phyloP scores from a whole-genome alignment of 2,329 filamentous ascomycete species.

The Hirsutella rhossiliensis region DNA sequence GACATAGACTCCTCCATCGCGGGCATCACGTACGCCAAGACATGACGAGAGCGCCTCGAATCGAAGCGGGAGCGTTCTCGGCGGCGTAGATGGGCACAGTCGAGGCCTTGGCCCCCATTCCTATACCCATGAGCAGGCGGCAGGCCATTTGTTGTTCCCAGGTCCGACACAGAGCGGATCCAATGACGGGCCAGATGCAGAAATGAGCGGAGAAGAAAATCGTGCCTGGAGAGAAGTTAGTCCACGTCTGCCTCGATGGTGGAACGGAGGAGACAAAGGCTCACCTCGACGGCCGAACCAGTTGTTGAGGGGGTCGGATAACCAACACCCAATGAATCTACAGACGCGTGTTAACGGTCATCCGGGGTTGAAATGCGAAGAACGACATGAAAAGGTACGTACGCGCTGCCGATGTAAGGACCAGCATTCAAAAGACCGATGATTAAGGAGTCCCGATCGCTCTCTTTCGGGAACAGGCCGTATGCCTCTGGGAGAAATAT shows the following conservation, averaged over 20 bases:
- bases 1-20: too few species aligned
- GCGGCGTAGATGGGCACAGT: conserved; percentile 64
- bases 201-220: conserved; percentile 69
- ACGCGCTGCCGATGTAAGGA: conserved; percentile 34
- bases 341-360: not conserved
- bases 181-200: conserved; percentile 51
- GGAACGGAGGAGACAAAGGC: too few species aligned
- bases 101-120: conserved; percentile 54
- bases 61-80: conserved; percentile 55
- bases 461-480: conserved; percentile 19
- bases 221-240: conserved; percentile 27
- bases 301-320: conserved; percentile 49
- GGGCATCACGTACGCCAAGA: conserved; percentile 42
- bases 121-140: conserved; percentile 57
- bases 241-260: too few species aligned
- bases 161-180: conserved; percentile 49
- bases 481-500: conserved; percentile 42
- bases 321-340: conserved; percentile 43
- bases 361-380: too few species aligned
- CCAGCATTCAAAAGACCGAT: conserved; percentile 56
- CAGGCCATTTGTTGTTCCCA: conserved; percentile 58
- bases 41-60: conserved; percentile 70
- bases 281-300: conserved; percentile 28
- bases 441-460: conserved; percentile 27
- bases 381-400: conserved; percentile 12